Evolutionary conservation across 768 basidiomycete genomes (phyloP), one percentile per base, ranked within the genome.

Genomic region (Sarcodon aspratus): DNA sequence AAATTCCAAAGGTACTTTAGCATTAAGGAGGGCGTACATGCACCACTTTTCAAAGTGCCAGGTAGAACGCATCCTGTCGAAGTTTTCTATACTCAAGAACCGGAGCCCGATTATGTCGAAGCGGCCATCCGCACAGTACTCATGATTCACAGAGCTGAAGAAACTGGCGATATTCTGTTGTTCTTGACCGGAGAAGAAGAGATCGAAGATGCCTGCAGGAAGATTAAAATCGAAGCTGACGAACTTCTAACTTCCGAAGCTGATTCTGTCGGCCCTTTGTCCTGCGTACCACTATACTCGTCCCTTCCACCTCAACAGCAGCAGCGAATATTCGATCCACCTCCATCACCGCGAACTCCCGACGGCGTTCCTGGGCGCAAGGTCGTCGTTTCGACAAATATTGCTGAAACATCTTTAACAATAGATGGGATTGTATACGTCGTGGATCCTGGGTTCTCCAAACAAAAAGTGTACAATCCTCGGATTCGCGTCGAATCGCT

Each of bases 381-480:
- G 62, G 76, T 96, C 42, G 86, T 96, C 21, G 72, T 96, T 1
- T 88, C 91, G 6, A 96, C 93, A 34, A 96, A 96, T 60, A 89
- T 96, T 46, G 93, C 94, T 7, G 93, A 96, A 65, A 95, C 93
- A 1, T 93, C 90, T 2, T 66, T 96, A 44, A 96, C 93, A 6
- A 96, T 96, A 48, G 93, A 96, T 53, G 93, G 93, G 12, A 95
- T 96, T 56, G 92, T 96, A 17, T 96, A 96, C 57, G 93, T 95
- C 47, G 90, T 95, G 44, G 93, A 95, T 59, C 89, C 92, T 0
- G 91, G 91, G 1, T 94, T 95, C 67, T 91, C 86, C 42, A 93
- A 96, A 66, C 93, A 94, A 65, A 95, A 94, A 61, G 83, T 96
- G 38, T 96, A 95, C 69, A 95, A 95, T 61, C 94, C 93, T 0